Conservation (phyloP, 2,329 filamentous ascomycete species). For the Rhynchosporium agropyri region DNA sequence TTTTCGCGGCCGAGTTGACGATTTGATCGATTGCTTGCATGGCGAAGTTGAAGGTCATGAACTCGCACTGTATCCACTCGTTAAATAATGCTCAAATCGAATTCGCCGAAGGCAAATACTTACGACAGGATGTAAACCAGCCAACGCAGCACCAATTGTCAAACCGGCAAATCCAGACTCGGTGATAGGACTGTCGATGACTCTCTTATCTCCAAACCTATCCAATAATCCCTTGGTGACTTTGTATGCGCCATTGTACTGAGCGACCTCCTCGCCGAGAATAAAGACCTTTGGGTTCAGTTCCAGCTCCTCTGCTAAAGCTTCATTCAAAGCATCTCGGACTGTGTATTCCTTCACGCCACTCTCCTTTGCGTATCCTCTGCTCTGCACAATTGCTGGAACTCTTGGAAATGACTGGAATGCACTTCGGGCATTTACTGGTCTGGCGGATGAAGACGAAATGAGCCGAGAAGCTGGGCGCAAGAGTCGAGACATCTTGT, state of each 20-base stretch:
- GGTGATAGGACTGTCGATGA: constrained; percentile 98
- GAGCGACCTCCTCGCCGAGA: constrained; percentile 95
- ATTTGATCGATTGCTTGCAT: constrained; percentile 99
- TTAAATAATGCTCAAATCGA: constrained; percentile 26
- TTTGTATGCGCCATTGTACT: constrained; percentile 99
- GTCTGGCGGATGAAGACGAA: constrained; percentile 55
- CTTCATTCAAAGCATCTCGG: constrained; percentile 96
- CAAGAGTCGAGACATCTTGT: constrained; percentile 56
- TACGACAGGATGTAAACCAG: constrained; percentile 91
- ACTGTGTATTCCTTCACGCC: constrained; percentile 93
- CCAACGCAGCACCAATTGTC: constrained; percentile 90
- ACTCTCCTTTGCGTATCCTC: constrained; percentile 43
- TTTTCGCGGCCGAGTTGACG: constrained; percentile 98
- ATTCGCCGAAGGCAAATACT: constrained; percentile 46
- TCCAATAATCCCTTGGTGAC: constrained; percentile 97
- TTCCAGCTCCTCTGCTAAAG: constrained; percentile 96
- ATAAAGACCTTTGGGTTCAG: constrained; percentile 92
- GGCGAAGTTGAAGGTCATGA: constrained; percentile 99
- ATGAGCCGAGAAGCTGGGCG: constrained; percentile 65
- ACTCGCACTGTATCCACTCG: constrained; percentile 72
- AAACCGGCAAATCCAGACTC: constrained; percentile 95
- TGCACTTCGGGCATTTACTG: constrained; percentile 52
- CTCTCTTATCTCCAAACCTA: constrained; percentile 94
- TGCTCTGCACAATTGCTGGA: constrained; percentile 40
- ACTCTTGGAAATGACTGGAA: constrained; percentile 50